Evolutionary conservation across 495 filamentous ascomycete genomes (phyloP).

Genomic region (Penicillium psychrofluorescens): DNA sequence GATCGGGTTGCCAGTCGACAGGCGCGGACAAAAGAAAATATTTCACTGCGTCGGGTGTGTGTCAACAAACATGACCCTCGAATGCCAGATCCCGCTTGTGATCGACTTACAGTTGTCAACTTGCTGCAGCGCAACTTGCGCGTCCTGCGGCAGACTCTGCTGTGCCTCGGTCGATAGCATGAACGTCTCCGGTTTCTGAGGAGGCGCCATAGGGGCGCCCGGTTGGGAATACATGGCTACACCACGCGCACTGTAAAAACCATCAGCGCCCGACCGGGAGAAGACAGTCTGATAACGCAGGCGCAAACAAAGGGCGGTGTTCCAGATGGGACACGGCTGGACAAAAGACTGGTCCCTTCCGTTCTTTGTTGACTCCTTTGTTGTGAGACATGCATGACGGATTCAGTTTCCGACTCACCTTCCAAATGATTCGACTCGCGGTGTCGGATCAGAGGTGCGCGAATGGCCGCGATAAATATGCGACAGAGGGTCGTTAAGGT

Average conservation of each 20-base stretch:
- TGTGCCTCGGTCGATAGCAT: slow-evolving; percentile 96
- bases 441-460: not conserved
- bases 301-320: slow-evolving; percentile 9
- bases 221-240: slow-evolving; percentile 45
- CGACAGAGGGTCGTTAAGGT: slow-evolving; percentile 1
- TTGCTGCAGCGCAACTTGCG: slow-evolving; percentile 94
- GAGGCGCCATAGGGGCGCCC: slow-evolving; percentile 53
- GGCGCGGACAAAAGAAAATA: slow-evolving; percentile 99
- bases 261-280: slow-evolving; percentile 14
- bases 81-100: not conserved
- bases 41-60: slow-evolving; percentile 63
- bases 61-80: slow-evolving; percentile 8
- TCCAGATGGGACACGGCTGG: not conserved
- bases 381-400: slow-evolving; percentile 4
- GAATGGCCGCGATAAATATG: slow-evolving; percentile 10
- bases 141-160: slow-evolving; percentile 90
- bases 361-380: not conserved
- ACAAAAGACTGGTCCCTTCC: not conserved
- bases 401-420: slow-evolving; percentile 3
- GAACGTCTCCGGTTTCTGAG: slow-evolving; percentile 95
- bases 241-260: slow-evolving; percentile 5
- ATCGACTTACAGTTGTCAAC: slow-evolving; percentile 86
- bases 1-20: slow-evolving; percentile 94
- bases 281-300: slow-evolving; percentile 9
- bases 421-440: not conserved